These are phyloP conservation scores for Lunasporangiospora selenospora DNA, from an alignment of 192 early-diverging fungal species.

Conservation along the genomic window DNA sequence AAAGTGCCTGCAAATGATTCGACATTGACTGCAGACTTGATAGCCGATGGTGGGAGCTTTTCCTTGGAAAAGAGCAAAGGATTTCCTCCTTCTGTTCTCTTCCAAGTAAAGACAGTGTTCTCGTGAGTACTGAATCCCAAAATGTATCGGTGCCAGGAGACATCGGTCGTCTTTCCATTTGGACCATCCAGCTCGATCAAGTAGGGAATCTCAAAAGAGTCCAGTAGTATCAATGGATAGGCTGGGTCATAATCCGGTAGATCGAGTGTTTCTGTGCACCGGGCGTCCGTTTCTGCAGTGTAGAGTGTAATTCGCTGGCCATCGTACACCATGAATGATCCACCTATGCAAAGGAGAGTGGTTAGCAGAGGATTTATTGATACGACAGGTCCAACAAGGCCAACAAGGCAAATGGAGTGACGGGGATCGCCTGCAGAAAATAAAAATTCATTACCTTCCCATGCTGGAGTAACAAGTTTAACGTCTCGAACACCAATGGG, in stretches of 20 bases:
- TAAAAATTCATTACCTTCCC: constrained; percentile 49
- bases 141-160: constrained; percentile 38
- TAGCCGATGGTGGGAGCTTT: constrained; percentile 19
- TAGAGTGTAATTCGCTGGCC: constrained; percentile 29
- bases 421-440: no score
- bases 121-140: constrained; percentile 39
- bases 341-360: constrained; percentile 9
- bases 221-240: constrained; percentile 26
- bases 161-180: constrained; percentile 35
- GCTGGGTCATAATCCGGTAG: constrained; percentile 37
- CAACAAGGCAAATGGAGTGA: no score
- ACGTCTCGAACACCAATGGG: constrained; percentile 34
- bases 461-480: constrained; percentile 33
- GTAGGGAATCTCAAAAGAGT: constrained; percentile 45
- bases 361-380: not conserved
- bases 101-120: constrained; percentile 39
- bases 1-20: constrained; percentile 43
- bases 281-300: constrained; percentile 15
- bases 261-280: constrained; percentile 24
- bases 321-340: constrained; percentile 46
- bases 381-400: no score
- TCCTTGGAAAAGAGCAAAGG: constrained; percentile 42
- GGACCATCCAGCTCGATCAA: constrained; percentile 20
- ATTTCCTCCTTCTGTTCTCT: constrained; percentile 20
- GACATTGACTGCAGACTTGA: constrained; percentile 21